Base-by-base conservation (phyloP, 495 filamentous ascomycete species). In the Penicillium ochrochloron region DNA sequence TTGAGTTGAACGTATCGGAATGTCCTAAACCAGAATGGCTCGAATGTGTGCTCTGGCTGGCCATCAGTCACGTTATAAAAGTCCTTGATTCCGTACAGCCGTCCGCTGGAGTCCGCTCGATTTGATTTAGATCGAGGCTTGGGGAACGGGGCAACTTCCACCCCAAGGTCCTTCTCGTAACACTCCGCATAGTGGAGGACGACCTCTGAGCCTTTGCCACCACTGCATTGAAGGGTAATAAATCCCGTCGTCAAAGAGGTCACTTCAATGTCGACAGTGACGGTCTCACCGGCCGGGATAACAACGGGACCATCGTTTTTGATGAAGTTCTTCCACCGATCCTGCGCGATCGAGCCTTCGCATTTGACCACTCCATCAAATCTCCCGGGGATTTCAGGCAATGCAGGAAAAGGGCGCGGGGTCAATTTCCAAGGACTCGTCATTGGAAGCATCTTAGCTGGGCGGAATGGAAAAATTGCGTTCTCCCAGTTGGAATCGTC, bases 1-100 rank as follows among this genome's bases (percentile, higher is more conserved):
- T 60, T 31, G 1, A 71, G 29, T 41, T 69, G 53, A 23, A 69
- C n/a, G 39, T 70, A 75, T 61, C 73, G 71, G 59, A 75, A 73
- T 42, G 69, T 67, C 21, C 73, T 67, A 56, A 73, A 72, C 69
- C 69, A 72, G 56, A 73, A 73, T 0, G 73, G 73, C 27, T 66
- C 66, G 31, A 70, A 73, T 41, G 34, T 37, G 12, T 66, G 59
- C 9, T 61, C 46, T 4, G 17, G 7, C 15, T 66, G 62, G 31
- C 56, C 59, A 7, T 62, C 54, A 8, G 37, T 23, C 23, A 67
- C 51, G 35, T 53, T 65, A 34, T 72, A 75, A 34, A 61, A 46
- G 54, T 75, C 70, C 46, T 71, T 55, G 46, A 64, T 57, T 5
- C 73, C 70, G 35, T 66, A 64, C 9, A 73, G 63, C 12, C 66